These are phyloP conservation scores for Mrakia hoshinonis DNA, from an alignment of 768 basidiomycete genomes.

Conservation along the genomic window DNA sequence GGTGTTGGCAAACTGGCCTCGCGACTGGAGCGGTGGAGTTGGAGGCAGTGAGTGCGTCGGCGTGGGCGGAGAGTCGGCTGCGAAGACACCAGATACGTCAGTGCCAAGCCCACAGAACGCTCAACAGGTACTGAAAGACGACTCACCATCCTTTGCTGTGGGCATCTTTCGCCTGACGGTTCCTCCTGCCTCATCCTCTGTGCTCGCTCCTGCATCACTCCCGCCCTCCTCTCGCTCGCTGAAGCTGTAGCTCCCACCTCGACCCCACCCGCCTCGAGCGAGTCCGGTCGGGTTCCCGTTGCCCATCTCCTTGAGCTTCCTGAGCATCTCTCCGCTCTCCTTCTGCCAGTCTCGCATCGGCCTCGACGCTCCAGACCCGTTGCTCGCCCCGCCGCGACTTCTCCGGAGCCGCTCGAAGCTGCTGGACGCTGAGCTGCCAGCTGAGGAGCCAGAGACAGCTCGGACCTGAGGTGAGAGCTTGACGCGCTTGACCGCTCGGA, in stretches of 20 bases:
- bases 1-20: background rate
- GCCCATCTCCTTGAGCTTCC: slow-evolving; percentile 33
- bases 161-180: slow-evolving; percentile 14
- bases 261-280: background rate
- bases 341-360: slow-evolving; percentile 37
- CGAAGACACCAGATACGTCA: background rate
- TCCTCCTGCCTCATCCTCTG: background rate
- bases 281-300: slow-evolving; percentile 1
- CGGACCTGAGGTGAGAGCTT: slow-evolving; percentile 54
- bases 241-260: slow-evolving; percentile 9
- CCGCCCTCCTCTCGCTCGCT: slow-evolving; percentile 8
- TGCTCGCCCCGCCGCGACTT: slow-evolving; percentile 15
- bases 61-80: background rate
- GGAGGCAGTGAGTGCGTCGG: slow-evolving; percentile 19
- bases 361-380: slow-evolving; percentile 12
- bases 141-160: slow-evolving; percentile 5
- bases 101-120: background rate
- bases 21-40: slow-evolving; percentile 10
- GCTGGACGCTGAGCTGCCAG: slow-evolving; percentile 6
- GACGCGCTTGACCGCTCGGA: slow-evolving; percentile 51
- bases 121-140: background rate
- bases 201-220: slow-evolving; percentile 2
- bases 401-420: slow-evolving; percentile 18
- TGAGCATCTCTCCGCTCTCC: slow-evolving; percentile 37
- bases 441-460: slow-evolving; percentile 54